Evolutionary conservation across 495 filamentous ascomycete genomes (phyloP), one percentile per base, ranked within the genome.

Genomic region (Hyaloscypha hepaticicola): DNA sequence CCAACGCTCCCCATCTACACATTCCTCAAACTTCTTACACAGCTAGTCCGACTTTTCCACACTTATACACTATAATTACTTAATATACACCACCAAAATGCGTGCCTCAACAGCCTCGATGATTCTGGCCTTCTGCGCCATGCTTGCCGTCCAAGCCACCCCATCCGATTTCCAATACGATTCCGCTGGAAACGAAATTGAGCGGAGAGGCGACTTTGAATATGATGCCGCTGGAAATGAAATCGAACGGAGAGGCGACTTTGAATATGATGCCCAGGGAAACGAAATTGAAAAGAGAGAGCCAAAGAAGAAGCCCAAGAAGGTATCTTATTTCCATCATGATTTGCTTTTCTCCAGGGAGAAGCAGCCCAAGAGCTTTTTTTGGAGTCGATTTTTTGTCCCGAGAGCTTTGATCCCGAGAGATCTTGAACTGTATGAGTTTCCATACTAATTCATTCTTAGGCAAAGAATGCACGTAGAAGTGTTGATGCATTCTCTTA

Each of bases 61-160:
- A 53, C 22, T 60, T 52, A 52, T 24, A 53, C 38, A n/a, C 24
- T 60, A 60, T 53, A 29, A 33, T 21, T 62, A 22, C 24, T 53
- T 19, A 14, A 33, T 53, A 60, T 27, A 31, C 26, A 28, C 11
- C n/a, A 14, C 38, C 51, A 66, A 55, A n/a, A 66, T 66, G 65
- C 65, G 65, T 62, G 51, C 59, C 34, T 62, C 59, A 28, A 62
- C 65, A 14, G 50, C 65, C 12, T 56, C 65, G 33, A 29, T 66
- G 7, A 62, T 66, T 27, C 31, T 66, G 34, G 59, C 58, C 57
- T 53, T 69, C 50, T 45, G 55, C 34, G 51, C 49, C 59, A 53
- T 53, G 9, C 28, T 61, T 25, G 61, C 66, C 16, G 56, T 64
- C 24, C 63, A 60, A 41, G 61, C 53, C 28, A 24, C 61, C 24